Evolutionary conservation across 2,329 filamentous ascomycete species (phyloP), one percentile per base, ranked within the genome.

Genomic region (Neoarthrinium moseri): DNA sequence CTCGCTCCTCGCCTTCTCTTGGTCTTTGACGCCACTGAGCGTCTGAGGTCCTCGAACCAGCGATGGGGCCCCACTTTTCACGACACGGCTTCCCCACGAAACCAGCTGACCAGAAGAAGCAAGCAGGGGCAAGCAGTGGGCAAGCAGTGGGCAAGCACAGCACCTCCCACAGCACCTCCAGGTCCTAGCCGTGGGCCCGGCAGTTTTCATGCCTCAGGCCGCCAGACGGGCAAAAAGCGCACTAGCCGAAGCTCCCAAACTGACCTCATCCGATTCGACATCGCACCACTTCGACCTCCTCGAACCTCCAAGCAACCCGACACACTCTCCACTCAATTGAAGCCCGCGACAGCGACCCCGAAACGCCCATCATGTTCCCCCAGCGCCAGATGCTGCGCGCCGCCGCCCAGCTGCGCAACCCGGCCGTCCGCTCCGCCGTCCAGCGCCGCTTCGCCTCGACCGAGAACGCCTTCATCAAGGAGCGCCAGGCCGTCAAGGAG

Each of bases 401-500:
- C 51, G 73, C 74, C 56, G 73, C 79, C 59, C 81, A 80, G 69
- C 67, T 83, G 58, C 81, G 81, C 62, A 61, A 69, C 53, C 69
- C 76, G 53, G 71, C 75, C 59, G 66, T 74, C 61, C 81, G 81
- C 64, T 71, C 72, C 43, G 68, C 73, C 53, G 58, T 80, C 59
- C 86, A 89, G 77, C 84, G 87, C 69, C 85, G 86, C 60, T 78
- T 89, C 62, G 85, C 84, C 59, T 76, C 88, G 60, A 83, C 85
- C 68, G 88, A 96, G 75, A 97, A 95, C 74, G 83, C 84, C 64
- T 99, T 97, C 81, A 86, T 95, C 78, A 85, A 87, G 63, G 94
- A 99, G 81, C 84, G 94, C 68, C 78, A 84, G 68, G 88, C 87
- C 62, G 88, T 96, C 66, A 91, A 95, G 80, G 84, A 90, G 61